Conservation (phyloP, 2,329 filamentous ascomycete species). For the Lizonia empirigonia region DNA sequence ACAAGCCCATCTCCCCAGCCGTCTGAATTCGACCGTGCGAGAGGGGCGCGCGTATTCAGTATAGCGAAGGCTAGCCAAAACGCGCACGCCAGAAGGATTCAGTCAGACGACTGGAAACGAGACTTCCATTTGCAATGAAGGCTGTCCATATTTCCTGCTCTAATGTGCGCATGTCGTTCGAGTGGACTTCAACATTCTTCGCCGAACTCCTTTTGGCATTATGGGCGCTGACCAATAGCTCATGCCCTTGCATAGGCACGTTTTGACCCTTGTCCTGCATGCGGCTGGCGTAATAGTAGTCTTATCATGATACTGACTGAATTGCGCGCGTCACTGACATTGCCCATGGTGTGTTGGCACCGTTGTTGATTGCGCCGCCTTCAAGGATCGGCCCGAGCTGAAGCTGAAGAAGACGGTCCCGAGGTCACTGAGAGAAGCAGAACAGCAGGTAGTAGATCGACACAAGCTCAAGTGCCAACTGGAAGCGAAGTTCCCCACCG, state of each 20-base stretch:
- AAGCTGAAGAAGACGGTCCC: neutral
- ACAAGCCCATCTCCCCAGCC: neutral
- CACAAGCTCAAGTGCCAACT: neutral
- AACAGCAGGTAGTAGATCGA: neutral
- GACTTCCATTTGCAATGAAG: neutral
- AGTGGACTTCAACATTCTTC: neutral
- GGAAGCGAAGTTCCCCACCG: neutral
- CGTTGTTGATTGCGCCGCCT: neutral
- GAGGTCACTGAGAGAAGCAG: neutral
- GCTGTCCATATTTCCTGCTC: neutral
- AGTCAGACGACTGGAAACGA: neutral
- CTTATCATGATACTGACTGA: neutral
- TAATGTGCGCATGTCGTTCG: neutral
- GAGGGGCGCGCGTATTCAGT: neutral
- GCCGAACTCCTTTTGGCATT: no score
- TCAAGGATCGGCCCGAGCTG: neutral
- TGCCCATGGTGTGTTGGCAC: neutral
- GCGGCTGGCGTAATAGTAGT: neutral
- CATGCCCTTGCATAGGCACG: no score
- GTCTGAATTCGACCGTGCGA: neutral
- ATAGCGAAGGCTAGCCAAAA: neutral
- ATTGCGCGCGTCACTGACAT: constrained; percentile 1
- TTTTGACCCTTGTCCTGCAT: neutral
- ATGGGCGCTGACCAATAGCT: neutral
- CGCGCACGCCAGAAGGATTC: neutral